A percentile compares a stretch with the other conserved stretches of the same genome.
phyloP scores from a whole-genome alignment of 2,329 filamentous ascomycete genomes.

The Colletotrichum orbiculare region DNA sequence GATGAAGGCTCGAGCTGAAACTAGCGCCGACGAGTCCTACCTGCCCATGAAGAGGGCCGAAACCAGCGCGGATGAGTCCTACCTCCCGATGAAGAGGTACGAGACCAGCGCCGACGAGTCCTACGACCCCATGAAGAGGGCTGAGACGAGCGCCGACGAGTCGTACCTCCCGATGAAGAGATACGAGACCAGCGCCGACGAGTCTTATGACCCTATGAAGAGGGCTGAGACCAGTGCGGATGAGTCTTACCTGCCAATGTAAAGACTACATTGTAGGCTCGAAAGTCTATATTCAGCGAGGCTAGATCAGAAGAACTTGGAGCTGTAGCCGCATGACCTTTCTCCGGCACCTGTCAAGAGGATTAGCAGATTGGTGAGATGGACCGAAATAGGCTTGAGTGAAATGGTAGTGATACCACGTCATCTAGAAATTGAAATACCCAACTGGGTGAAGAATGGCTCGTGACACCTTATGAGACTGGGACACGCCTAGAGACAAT shows the following conservation, averaged over 20 bases:
- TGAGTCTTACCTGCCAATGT: constrained; percentile 26
- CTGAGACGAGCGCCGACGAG: constrained; percentile 17
- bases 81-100: constrained; percentile 14
- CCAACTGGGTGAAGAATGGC: too few species aligned
- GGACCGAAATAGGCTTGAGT: too few species aligned
- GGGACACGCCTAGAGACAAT: too few species aligned
- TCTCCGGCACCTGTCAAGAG: too few species aligned
- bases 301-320: too few species aligned
- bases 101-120: constrained; percentile 29
- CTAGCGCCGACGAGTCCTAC: constrained; percentile 29
- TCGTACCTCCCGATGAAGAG: constrained; percentile 18
- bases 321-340: too few species aligned
- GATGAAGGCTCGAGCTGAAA: constrained; percentile 25
- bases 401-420: too few species aligned
- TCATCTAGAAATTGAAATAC: too few species aligned
- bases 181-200: constrained; percentile 14
- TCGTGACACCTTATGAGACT: too few species aligned
- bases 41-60: constrained; percentile 23
- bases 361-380: too few species aligned
- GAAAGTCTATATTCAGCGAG: too few species aligned
- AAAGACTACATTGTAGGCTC: not conserved
- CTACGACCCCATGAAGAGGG: constrained; percentile 17
- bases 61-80: constrained; percentile 21
- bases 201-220: constrained; percentile 16
- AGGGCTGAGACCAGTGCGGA: constrained; percentile 16